Conservation (phyloP, 768 basidiomycete genomes). For the Rubroboletus satanas region DNA sequence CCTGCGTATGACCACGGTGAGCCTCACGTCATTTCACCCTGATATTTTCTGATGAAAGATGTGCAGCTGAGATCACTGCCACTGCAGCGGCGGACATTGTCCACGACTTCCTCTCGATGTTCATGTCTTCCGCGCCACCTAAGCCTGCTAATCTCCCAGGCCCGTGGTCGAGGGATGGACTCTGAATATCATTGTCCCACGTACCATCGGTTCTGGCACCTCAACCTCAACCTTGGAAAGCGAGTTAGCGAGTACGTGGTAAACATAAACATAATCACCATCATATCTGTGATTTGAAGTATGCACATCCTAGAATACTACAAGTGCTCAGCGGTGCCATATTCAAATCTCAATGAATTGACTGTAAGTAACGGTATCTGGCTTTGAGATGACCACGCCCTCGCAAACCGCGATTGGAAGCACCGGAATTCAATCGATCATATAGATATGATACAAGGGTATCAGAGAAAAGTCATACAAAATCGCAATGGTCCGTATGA, state of each 20-base stretch:
- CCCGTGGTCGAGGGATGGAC: conserved; percentile 16
- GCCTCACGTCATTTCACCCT: background rate
- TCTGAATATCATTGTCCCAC: conserved; percentile 5
- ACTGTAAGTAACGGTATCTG: background rate
- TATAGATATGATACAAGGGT: conserved; percentile 22
- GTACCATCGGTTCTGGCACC: background rate
- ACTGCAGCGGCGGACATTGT: conserved; percentile 43
- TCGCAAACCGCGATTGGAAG: background rate
- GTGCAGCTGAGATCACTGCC: conserved; percentile 38
- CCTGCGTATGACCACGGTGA: conserved; percentile 28
- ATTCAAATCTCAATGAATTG: background rate
- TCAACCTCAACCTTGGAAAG: background rate
- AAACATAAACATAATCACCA: background rate
- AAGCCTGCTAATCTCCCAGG: conserved; percentile 12
- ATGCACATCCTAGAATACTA: conserved; percentile 24
- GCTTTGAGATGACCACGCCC: background rate
- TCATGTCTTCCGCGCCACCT: conserved; percentile 29
- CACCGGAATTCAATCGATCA: background rate
- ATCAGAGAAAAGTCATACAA: conserved; percentile 16
- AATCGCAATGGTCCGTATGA: conserved; percentile 18
- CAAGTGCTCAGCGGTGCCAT: conserved; percentile 15
- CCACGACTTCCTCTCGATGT: conserved; percentile 43
- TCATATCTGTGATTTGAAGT: background rate
- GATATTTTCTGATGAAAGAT: conserved; percentile 4
- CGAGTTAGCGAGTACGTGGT: background rate